These are phyloP conservation scores for Mallotus repandus DNA, from an alignment of 441 rosid genomes.

Conservation along the genomic window DNA sequence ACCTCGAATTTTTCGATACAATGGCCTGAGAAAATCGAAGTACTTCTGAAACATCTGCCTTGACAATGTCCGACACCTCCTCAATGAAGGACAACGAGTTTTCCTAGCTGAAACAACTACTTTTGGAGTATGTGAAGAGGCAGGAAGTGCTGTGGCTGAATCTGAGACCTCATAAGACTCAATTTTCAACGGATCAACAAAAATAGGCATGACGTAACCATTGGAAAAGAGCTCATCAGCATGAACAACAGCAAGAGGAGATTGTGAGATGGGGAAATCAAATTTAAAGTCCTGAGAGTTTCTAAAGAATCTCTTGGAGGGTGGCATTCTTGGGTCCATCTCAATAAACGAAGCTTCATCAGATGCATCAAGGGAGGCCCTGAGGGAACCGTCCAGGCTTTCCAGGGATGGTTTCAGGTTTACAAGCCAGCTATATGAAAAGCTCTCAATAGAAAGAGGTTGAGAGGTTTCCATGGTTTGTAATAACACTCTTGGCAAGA, in stretches of 20 bases:
- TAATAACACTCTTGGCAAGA: constrained; percentile 2
- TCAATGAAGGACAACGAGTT: constrained; percentile 40
- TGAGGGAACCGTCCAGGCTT: constrained; percentile 42
- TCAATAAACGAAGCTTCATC: constrained; percentile 88
- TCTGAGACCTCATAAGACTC: constrained; percentile 38
- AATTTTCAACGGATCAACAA: constrained; percentile 33
- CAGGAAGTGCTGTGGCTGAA: constrained; percentile 28
- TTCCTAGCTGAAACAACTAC: constrained; percentile 29
- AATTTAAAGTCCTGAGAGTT: constrained; percentile 77
- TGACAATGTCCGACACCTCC: constrained; percentile 54
- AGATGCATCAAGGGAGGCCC: constrained; percentile 55
- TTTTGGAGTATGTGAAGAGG: constrained; percentile 32
- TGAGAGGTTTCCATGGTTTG: constrained; percentile 58
- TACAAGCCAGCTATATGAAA: constrained; percentile 85
- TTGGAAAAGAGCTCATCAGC: constrained; percentile 86
- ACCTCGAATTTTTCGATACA: constrained; percentile 53
- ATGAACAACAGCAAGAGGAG: constrained; percentile 58
- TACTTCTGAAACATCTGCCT: constrained; percentile 61
- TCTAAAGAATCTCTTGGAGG: constrained; percentile 80
- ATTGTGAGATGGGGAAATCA: constrained; percentile 59
- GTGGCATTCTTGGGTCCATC: constrained; percentile 92
- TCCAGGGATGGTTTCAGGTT: constrained; percentile 68
- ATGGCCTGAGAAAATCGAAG: constrained; percentile 67
- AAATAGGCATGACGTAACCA: constrained; percentile 69
- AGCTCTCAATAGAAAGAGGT: constrained; percentile 85